Evolutionary conservation across 768 basidiomycete genomes (phyloP), one percentile per base, ranked within the genome.

Genomic region (Boletus rufocinnamomeus): DNA sequence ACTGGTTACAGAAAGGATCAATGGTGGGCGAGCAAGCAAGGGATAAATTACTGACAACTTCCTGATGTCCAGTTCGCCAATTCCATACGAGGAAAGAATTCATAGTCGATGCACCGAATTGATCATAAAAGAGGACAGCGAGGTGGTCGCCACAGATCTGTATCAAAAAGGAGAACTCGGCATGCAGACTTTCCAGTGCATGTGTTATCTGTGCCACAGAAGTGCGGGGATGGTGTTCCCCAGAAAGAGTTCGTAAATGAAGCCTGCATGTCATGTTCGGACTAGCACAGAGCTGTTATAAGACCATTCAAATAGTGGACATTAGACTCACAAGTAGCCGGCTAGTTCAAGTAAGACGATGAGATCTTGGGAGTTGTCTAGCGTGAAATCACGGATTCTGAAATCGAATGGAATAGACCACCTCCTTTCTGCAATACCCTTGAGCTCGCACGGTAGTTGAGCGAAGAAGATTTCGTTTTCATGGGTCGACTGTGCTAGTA

Each of bases 351-450:
- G 57, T 6, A 68, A 58, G 23, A 72, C 67, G 10, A 78, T 43
- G 38, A 77, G 67, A 60, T 78, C 62, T 62, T 76, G 72, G 6
- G 74, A 75, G 25, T 59, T 65, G 60, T 77, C 76, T 9, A 76
- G 57, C 11, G 72, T 67, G 40, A 78, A 77, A 52, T 78, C 76
- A n/a, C 64, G 64, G 44, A 74, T 54, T n/a, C 28, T 43, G 35
- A 75, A 63, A 6, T 70, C 69, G 32, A 73, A 58, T 8, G 61
- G 58, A 17, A 64, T 27, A 28, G 66, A 47, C 76, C 77, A 77
- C 28, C 63, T 50, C 37, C 54, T 61, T 35, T 65, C 61, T 16
- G 59, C 52, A 13, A 77, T 64, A 43, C 64, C 62, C 34, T 74
- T 71, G 43, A 63, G 44, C n/a, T 63, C 56, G 61, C 68, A 76